These are phyloP conservation scores for Sechiopsis laciniata DNA, from an alignment of 306 rosid species.

Conservation along the genomic window DNA sequence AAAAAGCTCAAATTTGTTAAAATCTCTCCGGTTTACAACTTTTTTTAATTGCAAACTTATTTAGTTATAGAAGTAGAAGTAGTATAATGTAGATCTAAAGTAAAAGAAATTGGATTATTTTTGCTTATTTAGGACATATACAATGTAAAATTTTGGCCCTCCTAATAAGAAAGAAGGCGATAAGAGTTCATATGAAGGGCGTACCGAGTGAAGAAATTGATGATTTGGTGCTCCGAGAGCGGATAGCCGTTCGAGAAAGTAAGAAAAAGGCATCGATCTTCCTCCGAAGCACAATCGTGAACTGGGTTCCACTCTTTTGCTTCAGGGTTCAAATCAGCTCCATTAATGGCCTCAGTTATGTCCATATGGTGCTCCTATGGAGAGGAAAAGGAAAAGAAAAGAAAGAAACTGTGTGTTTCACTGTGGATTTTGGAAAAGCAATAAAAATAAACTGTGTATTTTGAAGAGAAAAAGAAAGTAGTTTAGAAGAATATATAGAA, in stretches of 20 bases:
- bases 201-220: slow-evolving; percentile 34
- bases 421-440: neutral
- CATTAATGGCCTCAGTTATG: neutral
- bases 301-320: slow-evolving; percentile 31
- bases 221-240: slow-evolving; percentile 20
- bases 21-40: too few relatives aligned
- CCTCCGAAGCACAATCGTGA: slow-evolving; percentile 22
- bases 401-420: neutral
- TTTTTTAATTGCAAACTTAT: too few relatives aligned
- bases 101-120: too few relatives aligned
- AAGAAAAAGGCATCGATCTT: slow-evolving; percentile 33
- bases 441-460: neutral
- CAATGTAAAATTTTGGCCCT: too few relatives aligned
- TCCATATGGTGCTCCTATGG: neutral
- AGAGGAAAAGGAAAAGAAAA: too few relatives aligned
- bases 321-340: slow-evolving; percentile 24
- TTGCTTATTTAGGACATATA: too few relatives aligned
- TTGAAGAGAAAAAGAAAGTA: neutral
- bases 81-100: too few relatives aligned
- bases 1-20: too few relatives aligned
- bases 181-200: neutral
- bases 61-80: too few relatives aligned
- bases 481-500: neutral
- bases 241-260: slow-evolving; percentile 38
- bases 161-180: neutral